Evolutionary conservation across 768 basidiomycete genomes (phyloP).

Genomic region (Russula foetens): DNA sequence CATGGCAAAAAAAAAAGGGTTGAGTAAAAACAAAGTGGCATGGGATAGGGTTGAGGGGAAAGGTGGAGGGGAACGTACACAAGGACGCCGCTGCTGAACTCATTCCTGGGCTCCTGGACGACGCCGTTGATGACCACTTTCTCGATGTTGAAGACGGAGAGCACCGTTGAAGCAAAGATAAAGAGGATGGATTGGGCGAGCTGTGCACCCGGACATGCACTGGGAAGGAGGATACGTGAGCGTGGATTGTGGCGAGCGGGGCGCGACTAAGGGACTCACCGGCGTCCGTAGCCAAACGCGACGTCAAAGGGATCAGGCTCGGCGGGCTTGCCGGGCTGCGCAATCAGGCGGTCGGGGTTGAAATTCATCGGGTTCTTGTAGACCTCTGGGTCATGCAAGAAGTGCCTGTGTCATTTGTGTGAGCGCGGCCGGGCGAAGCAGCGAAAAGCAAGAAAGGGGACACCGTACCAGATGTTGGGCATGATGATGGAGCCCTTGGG

Average conservation of each 20-base stretch:
- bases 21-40: background rate
- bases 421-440: background rate
- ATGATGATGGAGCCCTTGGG: conserved; percentile 32
- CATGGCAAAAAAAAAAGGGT: too few species aligned
- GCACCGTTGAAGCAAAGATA: conserved; percentile 15
- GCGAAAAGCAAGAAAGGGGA: background rate
- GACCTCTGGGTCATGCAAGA: conserved; percentile 25
- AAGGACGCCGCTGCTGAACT: conserved; percentile 17
- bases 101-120: conserved; percentile 14
- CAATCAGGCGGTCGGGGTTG: conserved; percentile 27
- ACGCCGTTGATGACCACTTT: conserved; percentile 15
- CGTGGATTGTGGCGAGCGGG: background rate
- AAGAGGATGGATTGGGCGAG: conserved; percentile 20
- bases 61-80: conserved; percentile 2
- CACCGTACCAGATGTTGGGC: conserved; percentile 28
- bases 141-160: conserved; percentile 20
- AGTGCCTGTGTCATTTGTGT: conserved; percentile 21
- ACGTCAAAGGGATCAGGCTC: conserved; percentile 20
- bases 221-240: background rate
- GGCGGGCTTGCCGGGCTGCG: conserved; percentile 10
- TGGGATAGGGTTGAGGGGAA: too few species aligned
- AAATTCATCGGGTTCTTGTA: conserved; percentile 26
- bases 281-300: conserved; percentile 25
- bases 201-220: conserved; percentile 19
- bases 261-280: conserved; percentile 9